phyloP scores from a whole-genome alignment of 2,329 filamentous ascomycete species.

The Drechmeria coniospora region DNA sequence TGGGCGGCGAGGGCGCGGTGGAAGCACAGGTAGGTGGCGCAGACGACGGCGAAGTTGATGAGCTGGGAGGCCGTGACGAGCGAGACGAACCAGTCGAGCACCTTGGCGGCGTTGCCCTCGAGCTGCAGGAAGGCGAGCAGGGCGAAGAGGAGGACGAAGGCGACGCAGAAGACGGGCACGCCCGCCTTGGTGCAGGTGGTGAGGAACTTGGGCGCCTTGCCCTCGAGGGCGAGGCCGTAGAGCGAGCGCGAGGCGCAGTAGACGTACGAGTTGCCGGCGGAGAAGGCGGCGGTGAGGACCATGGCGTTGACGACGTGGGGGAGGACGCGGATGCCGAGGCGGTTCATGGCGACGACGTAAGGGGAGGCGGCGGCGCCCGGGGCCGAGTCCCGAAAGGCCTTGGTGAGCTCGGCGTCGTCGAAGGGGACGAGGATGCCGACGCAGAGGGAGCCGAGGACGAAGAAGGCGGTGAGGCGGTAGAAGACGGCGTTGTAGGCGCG shows the following conservation, averaged over 20 bases:
- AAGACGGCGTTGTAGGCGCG: conserved; percentile 67
- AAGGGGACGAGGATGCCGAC: conserved; percentile 60
- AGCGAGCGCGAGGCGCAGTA: conserved; percentile 56
- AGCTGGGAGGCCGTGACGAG: conserved; percentile 57
- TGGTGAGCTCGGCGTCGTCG: conserved; percentile 45
- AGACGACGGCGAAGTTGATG: conserved; percentile 57
- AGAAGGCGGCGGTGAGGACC: conserved; percentile 50
- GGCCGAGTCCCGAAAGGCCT: conserved; percentile 40
- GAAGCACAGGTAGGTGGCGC: conserved; percentile 57
- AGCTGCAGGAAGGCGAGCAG: conserved; percentile 62
- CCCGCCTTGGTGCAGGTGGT: conserved; percentile 45
- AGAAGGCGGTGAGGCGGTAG: conserved; percentile 61
- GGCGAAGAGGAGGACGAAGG: conserved; percentile 48
- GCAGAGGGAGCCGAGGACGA: conserved; percentile 56
- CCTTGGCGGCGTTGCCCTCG: conserved; percentile 46
- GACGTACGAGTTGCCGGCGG: conserved; percentile 47
- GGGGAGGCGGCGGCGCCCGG: conserved; percentile 56
- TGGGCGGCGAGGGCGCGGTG: conserved; percentile 54
- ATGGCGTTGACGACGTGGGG: conserved; percentile 62
- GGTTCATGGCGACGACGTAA: conserved; percentile 53
- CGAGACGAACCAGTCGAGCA: conserved; percentile 58
- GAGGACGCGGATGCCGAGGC: conserved; percentile 44
- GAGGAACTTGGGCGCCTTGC: conserved; percentile 47
- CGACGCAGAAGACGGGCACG: conserved; percentile 61
- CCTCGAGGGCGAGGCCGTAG: conserved; percentile 53